Evolutionary conservation across 148 eudicot species (phyloP).

Genomic region (Camellia lanceoleosa): DNA sequence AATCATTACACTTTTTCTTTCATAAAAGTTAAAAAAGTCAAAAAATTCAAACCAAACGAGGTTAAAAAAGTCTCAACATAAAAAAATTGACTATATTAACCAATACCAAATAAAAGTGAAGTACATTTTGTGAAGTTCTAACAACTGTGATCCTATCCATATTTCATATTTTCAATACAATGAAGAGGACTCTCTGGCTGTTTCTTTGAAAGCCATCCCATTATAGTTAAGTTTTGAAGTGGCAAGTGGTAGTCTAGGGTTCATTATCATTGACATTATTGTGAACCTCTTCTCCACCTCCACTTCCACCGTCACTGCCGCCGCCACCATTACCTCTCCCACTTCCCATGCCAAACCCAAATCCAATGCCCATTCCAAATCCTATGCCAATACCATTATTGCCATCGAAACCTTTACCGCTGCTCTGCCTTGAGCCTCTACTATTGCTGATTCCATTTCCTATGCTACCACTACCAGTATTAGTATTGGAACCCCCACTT

Average conservation of each 20-base stretch:
- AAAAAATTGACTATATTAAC: too few species aligned
- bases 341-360: constrained; percentile 27
- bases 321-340: constrained; percentile 10
- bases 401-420: neutral
- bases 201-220: neutral
- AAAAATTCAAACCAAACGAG: too few species aligned
- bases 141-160: neutral
- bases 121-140: neutral
- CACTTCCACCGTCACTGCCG: constrained; percentile 6
- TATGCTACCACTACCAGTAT: constrained; percentile 1
- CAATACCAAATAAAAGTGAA: too few species aligned
- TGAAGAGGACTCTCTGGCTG: neutral
- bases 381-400: constrained; percentile 27
- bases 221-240: neutral
- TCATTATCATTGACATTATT: neutral
- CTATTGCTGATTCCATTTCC: constrained; percentile 12
- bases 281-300: neutral
- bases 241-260: neutral
- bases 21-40: too few species aligned
- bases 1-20: too few species aligned
- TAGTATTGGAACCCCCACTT: neutral
- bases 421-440: constrained; percentile 9
- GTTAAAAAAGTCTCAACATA: too few species aligned
- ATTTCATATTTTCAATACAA: too few species aligned
- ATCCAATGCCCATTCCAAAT: constrained; percentile 26